Base-by-base conservation (phyloP, 2,329 filamentous ascomycete genomes). In the Colletotrichum salicis region DNA sequence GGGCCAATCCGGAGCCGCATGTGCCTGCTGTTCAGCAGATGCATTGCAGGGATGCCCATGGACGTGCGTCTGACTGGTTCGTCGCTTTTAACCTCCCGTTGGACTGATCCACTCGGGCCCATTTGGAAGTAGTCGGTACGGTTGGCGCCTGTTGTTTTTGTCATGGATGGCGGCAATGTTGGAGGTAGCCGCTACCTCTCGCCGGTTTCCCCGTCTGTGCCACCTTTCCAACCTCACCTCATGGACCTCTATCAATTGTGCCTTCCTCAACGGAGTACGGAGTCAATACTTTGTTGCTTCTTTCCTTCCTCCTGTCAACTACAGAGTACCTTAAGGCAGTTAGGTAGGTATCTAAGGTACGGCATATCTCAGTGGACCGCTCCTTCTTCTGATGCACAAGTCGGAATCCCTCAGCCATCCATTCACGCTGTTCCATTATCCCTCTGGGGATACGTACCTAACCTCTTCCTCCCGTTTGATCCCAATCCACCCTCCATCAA, bases 1-100 rank as follows among this genome's bases (percentile, higher is more conserved):
- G 71, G 65, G 71, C 73, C 73, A 74, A 74, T 74, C 55, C 60
- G 57, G 71, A 73, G 71, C 71, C 73, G 73, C 71, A 74, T 66
- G 73, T 74, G 71, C 73, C 73, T 74, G 71, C 68, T 72, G 69
- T 68, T 27, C 61, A 73, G 61, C 61, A 64, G 67, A 55, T 73
- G 63, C 63, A 64, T 67, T 68, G 24, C 71, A 71, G 31, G 73
- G 71, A 48, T 29, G 2, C n/a, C 67, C 64, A 35, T 71, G 61
- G 1, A 11, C 11, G 5, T 12, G 60, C 41, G 22, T 33, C n/a
- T 70, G 56, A 74, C 48, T 74, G 73, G 73, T 41, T 67, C 56
- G 8, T 65, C 45, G 29, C 63, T 55, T 67, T 71, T 71, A 68
- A 71, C 73, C 59, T 73, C 71, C 73, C 71, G 67, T 69, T 56